Base-by-base conservation (phyloP, 2,329 filamentous ascomycete species). In the Colletotrichum costaricense region DNA sequence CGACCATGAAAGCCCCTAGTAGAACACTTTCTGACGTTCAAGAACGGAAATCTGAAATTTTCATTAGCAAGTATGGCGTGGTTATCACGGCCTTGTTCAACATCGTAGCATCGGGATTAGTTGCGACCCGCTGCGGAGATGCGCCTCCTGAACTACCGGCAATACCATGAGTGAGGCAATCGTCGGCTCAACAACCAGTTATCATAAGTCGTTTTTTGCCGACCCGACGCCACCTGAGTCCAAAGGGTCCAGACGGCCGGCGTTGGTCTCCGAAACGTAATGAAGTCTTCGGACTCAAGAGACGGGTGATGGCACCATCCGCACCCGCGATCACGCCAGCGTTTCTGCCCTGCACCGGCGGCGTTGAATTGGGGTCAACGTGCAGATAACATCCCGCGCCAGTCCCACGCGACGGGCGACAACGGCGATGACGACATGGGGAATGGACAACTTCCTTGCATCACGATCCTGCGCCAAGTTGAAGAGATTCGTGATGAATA, bases 371-470 rank as follows among this genome's bases (percentile, higher is more conserved):
- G 52, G 60, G 64, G 57, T 52, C 67, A 8, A 55, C 56, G 12
- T 67, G 66, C 63, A 62, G 63, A 65, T 65, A 26, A 30, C 46
- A 72, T 74, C 42, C 67, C 60, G 42, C 74, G 67, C 56, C 60
- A 65, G 72, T 74, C 58, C 63, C 74, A 67, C 67, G 49, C 56
- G 54, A 24, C 38, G 42, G 63, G 63, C 68, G 59, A 56, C 69
- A 72, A 68, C 69, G 68, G 63, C 52, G 57, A 73, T 72, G 65
- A 63, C 72, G 72, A 73, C 59, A 73, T 72, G 46, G 4, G n/a
- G 24, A 62, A 11, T 28, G 6, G 22, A 5, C 33, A 2, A 30
- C 4, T 62, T 55, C 33, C 52, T 54, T 63, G 30, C 19, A 52
- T 64, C 38, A 28, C 42, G 42, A 38, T 16, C 46, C 16, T 49